Base-by-base conservation (phyloP, 1,284 basidiomycete species). In the Heterobasidion parviporum region DNA sequence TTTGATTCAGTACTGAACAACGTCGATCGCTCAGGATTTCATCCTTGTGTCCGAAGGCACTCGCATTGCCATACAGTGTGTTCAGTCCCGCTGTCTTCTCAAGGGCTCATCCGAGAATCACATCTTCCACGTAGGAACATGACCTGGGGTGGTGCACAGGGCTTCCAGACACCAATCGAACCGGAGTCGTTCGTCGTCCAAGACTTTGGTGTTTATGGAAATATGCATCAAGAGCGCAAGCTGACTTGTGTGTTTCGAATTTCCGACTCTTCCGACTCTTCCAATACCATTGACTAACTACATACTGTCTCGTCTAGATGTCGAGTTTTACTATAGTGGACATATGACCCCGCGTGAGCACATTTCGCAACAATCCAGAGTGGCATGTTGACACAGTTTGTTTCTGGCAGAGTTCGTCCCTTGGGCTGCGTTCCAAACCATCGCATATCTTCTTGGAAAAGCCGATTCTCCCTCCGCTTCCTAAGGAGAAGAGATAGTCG, bases 321-420 rank as follows among this genome's bases (percentile, higher is more conserved):
- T 81, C 52, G 79, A 81, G 61, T 80, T 81, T 63, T 76, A 68
- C 63, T 81, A 73, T 61, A 80, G 78, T 56, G 78, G 80, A 51
- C 80, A 81, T 67, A 81, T 81, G 80, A 81, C 79, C 2, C 79
- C 79, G 54, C 79, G 78, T 80, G 67, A 63, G 75, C 65, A 32
- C 36, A 52, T 36, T 2, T 46, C 48, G 41, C 16, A 14, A 8
- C 44, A 38, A 5, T 51, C 26, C 15, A 20, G 5, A 3, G 46
- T 18, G 32, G 34, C 16, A 7, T 18, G 7, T 41, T 50, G 9
- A 41, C 20, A 33, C n/a, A 14, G 33, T 14, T 15, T 35, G 33
- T 50, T n/a, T 52, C 50, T 45, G 43, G 10, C 56, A 81, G 78
- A 82, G 70, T 81, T 81, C 61, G 79, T 81, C 15, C 79, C 79